Conservation (phyloP, 371 early-diverging fungal genomes). For the Syncephalastrum monosporum region DNA sequence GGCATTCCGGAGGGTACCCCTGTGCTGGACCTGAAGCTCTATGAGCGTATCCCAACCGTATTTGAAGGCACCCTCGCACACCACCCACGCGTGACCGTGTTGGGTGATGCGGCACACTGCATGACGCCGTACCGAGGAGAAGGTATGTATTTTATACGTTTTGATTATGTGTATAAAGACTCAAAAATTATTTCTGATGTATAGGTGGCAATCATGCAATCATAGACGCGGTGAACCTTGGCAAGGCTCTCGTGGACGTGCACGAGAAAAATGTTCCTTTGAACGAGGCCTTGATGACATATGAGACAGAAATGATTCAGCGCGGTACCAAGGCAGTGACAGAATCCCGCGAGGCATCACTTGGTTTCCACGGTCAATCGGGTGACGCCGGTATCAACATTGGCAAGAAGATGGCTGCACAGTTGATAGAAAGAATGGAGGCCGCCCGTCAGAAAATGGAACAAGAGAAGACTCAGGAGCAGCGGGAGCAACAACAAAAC, state of each 20-base stretch:
- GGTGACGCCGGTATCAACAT: no score
- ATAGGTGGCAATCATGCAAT: slow-evolving; percentile 20
- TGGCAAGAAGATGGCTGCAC: no score
- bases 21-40: background rate
- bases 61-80: slow-evolving; percentile 8
- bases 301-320: slow-evolving; percentile 13
- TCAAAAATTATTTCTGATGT: background rate
- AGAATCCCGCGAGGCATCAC: slow-evolving; percentile 10
- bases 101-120: slow-evolving; percentile 14
- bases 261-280: background rate
- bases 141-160: background rate
- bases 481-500: no score
- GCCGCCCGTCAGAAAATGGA: slow-evolving; percentile 31
- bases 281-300: slow-evolving; percentile 6
- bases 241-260: background rate
- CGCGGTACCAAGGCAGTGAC: slow-evolving; percentile 7
- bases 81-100: slow-evolving; percentile 3
- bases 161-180: no score
- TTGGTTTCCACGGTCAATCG: no score
- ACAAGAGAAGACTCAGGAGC: slow-evolving; percentile 20
- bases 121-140: slow-evolving; percentile 18
- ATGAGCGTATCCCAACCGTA: slow-evolving; percentile 14
- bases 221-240: slow-evolving; percentile 13
- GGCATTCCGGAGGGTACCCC: slow-evolving; percentile 1
- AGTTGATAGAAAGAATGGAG: slow-evolving; percentile 22